Base-by-base conservation (phyloP, 371 early-diverging fungal species). In the Rhizomucor pusillus region DNA sequence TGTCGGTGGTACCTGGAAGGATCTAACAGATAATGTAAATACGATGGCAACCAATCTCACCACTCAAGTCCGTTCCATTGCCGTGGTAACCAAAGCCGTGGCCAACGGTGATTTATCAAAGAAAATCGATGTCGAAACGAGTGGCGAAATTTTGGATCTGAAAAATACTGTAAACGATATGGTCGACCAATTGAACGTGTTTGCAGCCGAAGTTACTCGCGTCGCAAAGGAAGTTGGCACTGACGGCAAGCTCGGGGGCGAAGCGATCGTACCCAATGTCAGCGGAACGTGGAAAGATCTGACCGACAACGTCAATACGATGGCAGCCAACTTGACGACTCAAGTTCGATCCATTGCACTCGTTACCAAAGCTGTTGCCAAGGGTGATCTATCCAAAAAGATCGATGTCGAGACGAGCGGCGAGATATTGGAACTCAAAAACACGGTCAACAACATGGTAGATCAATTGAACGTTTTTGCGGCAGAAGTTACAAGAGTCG, bases 381-480 rank as follows among this genome's bases (percentile, higher is more conserved):
- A 67, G 6, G 83, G 82, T 14, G 81, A 82, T 59, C 78, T 75
- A 25, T 76, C 76, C 7, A 70, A 73, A 22, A 74, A 75, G 60
- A 83, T 86, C 51, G 84, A 81, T 18, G 75, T 82, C 9, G 80
- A 82, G 45, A 82, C 82, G 0, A 66, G 70, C 16, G 84, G 84
- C 25, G 84, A 86, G 60, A 84, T 84, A 75, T 77, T 82, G 41
- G 54, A 50, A 0, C 75, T 86, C 47, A 84, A 86, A 62, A 78
- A 82, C 41, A 83, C 82, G 52, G 85, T 87, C 48, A 85, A 86
- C 59, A 76, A 82, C 52, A 87, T 87, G 84, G 59, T 85, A 3
- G 73, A 68, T 33, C 75, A 72, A 47, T 52, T 79, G 1, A 39
- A 51, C 18, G 61, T 57, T 0, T 71, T 77, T 58, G 73, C 70